Conservation (phyloP, 2,329 filamentous ascomycete genomes). For the Rutstroemia sp. region DNA sequence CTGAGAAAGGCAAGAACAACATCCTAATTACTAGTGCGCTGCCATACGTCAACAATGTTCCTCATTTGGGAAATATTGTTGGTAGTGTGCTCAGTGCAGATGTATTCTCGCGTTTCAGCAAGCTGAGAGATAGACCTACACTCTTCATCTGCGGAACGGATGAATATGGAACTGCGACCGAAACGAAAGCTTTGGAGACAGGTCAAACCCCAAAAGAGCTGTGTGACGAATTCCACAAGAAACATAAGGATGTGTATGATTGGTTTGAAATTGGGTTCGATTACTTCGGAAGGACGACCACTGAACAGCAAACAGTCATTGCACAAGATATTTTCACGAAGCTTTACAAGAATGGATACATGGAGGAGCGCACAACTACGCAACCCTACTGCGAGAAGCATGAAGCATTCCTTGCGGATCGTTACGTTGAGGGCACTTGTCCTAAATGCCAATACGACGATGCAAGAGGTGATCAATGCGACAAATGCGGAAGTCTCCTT, state of each 20-base stretch:
- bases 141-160: slow-evolving; percentile 85
- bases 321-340: slow-evolving; percentile 85
- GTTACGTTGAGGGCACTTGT: slow-evolving; percentile 76
- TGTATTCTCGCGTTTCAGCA: slow-evolving; percentile 76
- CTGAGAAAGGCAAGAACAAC: slow-evolving; percentile 70
- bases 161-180: slow-evolving; percentile 93
- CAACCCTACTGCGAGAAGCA: slow-evolving; percentile 88
- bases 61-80: slow-evolving; percentile 84
- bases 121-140: slow-evolving; percentile 70
- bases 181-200: slow-evolving; percentile 90
- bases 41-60: slow-evolving; percentile 73
- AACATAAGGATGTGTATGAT: slow-evolving; percentile 86
- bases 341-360: slow-evolving; percentile 80
- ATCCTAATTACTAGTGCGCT: slow-evolving; percentile 87
- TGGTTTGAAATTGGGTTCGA: slow-evolving; percentile 97
- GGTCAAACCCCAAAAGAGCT: slow-evolving; percentile 74
- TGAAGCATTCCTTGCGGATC: slow-evolving; percentile 72
- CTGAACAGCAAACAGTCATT: slow-evolving; percentile 81
- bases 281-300: slow-evolving; percentile 89
- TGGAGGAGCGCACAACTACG: slow-evolving; percentile 78
- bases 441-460: slow-evolving; percentile 66
- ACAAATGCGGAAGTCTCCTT: slow-evolving; percentile 59
- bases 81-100: slow-evolving; percentile 85
- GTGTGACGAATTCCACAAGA: slow-evolving; percentile 85
- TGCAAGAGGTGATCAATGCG: slow-evolving; percentile 67